Evolutionary conservation across 306 rosid species (phyloP).

Genomic region (Morella rubra): DNA sequence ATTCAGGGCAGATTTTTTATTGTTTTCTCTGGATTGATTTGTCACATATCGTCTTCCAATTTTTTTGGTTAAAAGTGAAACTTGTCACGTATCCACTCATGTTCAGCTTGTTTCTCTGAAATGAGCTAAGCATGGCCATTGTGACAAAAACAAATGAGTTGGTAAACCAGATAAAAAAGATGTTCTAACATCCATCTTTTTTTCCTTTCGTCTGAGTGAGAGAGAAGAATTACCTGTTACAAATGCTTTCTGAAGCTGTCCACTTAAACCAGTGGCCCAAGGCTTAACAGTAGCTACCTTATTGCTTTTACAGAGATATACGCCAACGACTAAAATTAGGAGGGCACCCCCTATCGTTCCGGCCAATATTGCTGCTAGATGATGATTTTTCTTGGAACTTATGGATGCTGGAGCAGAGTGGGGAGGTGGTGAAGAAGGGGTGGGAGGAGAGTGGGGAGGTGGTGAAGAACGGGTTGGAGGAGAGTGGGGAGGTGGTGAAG

Average conservation of each 20-base stretch:
- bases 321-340: slow-evolving; percentile 31
- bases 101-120: not conserved
- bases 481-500: too few relatives aligned
- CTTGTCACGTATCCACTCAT: not conserved
- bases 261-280: slow-evolving; percentile 94
- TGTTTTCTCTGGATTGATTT: not conserved
- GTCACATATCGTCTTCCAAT: not conserved
- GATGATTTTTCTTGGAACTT: not conserved
- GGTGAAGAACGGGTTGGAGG: too few relatives aligned
- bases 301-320: slow-evolving; percentile 52
- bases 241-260: slow-evolving; percentile 97
- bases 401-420: not conserved
- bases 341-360: slow-evolving; percentile 49
- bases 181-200: not conserved
- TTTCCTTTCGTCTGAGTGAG: not conserved
- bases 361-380: slow-evolving; percentile 30
- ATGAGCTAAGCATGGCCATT: not conserved
- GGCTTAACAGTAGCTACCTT: slow-evolving; percentile 86
- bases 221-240: slow-evolving; percentile 62
- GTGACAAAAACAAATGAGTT: slow-evolving; percentile 7
- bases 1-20: slow-evolving; percentile 14
- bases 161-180: slow-evolving; percentile 5
- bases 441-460: too few relatives aligned
- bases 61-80: too few relatives aligned
- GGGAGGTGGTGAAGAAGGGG: not conserved